A percentile compares a stretch with the other conserved stretches of the same genome.
phyloP scores from a whole-genome alignment of 805 yeast genomes.

The Lachancea quebecensis region DNA sequence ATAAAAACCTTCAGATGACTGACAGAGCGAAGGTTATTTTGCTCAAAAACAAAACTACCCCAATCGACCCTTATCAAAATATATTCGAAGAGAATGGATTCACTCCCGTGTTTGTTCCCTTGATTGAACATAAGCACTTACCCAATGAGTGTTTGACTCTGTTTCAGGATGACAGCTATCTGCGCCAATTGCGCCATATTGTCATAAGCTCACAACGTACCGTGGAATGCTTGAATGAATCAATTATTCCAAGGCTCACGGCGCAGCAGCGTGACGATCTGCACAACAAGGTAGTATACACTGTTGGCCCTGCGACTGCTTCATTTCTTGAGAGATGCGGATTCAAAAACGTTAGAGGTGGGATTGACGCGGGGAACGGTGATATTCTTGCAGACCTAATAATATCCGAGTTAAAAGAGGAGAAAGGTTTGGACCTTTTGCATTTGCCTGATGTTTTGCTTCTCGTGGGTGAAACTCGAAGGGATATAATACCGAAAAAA shows the following conservation, averaged over 20 bases:
- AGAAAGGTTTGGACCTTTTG: not conserved
- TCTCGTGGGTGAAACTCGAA: conserved; percentile 79
- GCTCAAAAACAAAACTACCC: conserved; percentile 65
- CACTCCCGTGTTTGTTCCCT: conserved; percentile 57
- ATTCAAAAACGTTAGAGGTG: conserved; percentile 65
- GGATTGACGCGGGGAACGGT: conserved; percentile 76
- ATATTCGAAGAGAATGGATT: conserved; percentile 34
- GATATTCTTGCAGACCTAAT: conserved; percentile 58
- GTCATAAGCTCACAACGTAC: conserved; percentile 90
- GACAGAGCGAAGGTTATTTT: conserved; percentile 37
- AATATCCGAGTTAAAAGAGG: conserved; percentile 27
- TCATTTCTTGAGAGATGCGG: conserved; percentile 53
- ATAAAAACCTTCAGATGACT: not conserved
- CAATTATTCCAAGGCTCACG: conserved; percentile 30
- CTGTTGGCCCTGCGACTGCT: conserved; percentile 90
- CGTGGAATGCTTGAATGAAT: conserved; percentile 62
- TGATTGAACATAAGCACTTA: conserved; percentile 58
- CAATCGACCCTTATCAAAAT: conserved; percentile 58
- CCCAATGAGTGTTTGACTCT: conserved; percentile 38
- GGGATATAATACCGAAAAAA: conserved; percentile 70
- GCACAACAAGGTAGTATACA: conserved; percentile 53
- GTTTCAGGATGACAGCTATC: conserved; percentile 39
- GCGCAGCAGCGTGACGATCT: conserved; percentile 24
- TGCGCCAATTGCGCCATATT: conserved; percentile 40
- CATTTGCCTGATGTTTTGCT: conserved; percentile 41